Evolutionary conservation across 352 stramenopile genomes (phyloP), one percentile per base, ranked within the genome.

Genomic region (Thraustochytrium striatum): DNA sequence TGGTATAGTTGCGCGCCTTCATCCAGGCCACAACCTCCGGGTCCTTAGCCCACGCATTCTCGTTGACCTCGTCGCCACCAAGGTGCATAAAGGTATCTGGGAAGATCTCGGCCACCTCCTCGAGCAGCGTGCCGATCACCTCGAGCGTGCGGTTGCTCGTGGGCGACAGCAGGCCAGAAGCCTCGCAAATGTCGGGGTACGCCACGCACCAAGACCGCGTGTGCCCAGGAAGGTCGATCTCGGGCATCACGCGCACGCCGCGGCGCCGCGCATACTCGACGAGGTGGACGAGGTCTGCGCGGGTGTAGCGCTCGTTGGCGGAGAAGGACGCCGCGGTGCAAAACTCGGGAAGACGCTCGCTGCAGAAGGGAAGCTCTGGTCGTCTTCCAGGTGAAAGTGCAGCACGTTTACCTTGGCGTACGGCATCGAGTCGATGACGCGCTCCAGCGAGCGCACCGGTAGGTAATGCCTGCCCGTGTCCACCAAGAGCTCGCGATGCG

Each of bases 141-240:
- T 79, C 75, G 32, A 80, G 84, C 2, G 83, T 84, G 19, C 68
- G 21, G n/a, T 87, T 65, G 16, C 33, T 82, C 30, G 57, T 68
- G 3, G 82, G 83, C 0, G 84, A 69, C 58, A 83, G 62, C 8
- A 55, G 1, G 16, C 13, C n/a, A n/a, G 19, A 7, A 9, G 30
- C 35, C 9, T 19, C 41, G 59, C 69, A 86, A 50, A 87, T 62
- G 32, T 89, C 85, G 8, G 84, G 83, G 47, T 86, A 83, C 7
- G 57, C 82, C 28, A 47, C 58, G 43, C 82, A 86, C 72, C 69
- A 87, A 0, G 57, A 75, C 35, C 58, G 44, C 36, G 84, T 84
- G 81, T 93, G 88, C 44, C 87, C 88, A 13, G 88, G 88, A 41
- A 89, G 69, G 75, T 93, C 86, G 25, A 91, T 79, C 65, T 93